These are phyloP conservation scores for Babesia caballi DNA, from an alignment of 169 alveolate genomes.

Conservation along the genomic window DNA sequence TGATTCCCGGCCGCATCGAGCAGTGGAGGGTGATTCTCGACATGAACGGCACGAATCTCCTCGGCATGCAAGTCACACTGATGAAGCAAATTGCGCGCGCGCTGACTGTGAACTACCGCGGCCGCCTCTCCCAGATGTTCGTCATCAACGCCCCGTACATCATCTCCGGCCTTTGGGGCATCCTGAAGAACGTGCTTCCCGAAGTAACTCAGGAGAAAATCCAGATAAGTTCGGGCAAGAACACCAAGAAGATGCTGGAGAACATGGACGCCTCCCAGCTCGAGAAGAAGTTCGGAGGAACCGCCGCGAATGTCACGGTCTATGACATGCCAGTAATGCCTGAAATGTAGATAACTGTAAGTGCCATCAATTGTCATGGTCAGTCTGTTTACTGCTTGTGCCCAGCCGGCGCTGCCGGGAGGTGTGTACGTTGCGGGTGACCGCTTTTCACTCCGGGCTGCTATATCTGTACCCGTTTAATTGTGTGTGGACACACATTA, in stretches of 20 bases:
- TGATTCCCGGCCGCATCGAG: conserved; percentile 72
- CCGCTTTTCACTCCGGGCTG: no score
- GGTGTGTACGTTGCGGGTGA: no score
- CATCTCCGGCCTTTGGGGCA: conserved; percentile 56
- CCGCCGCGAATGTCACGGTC: conserved; percentile 52
- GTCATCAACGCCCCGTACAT: conserved; percentile 64
- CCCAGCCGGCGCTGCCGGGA: no score
- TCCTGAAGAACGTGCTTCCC: conserved; percentile 57
- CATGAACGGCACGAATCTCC: conserved; percentile 65
- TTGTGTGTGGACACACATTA: no score
- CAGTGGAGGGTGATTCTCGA: conserved; percentile 77
- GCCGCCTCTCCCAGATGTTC: conserved; percentile 56
- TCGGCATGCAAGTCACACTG: conserved; percentile 64
- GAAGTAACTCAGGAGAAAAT: conserved; percentile 62
- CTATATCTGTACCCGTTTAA: no score
- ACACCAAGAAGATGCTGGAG: conserved; percentile 56
- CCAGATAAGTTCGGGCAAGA: conserved; percentile 47
- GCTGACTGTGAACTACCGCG: conserved; percentile 68
- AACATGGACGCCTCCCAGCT: conserved; percentile 52
- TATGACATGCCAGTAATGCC: conserved; percentile 65
- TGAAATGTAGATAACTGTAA: conserved; percentile 45
- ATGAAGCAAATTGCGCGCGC: conserved; percentile 68
- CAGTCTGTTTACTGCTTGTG: no score
- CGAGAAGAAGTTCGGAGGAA: conserved; percentile 61
- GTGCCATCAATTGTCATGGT: no score